Evolutionary conservation across 495 filamentous ascomycete species (phyloP), one percentile per base, ranked within the genome.

Genomic region (Podospora comata): DNA sequence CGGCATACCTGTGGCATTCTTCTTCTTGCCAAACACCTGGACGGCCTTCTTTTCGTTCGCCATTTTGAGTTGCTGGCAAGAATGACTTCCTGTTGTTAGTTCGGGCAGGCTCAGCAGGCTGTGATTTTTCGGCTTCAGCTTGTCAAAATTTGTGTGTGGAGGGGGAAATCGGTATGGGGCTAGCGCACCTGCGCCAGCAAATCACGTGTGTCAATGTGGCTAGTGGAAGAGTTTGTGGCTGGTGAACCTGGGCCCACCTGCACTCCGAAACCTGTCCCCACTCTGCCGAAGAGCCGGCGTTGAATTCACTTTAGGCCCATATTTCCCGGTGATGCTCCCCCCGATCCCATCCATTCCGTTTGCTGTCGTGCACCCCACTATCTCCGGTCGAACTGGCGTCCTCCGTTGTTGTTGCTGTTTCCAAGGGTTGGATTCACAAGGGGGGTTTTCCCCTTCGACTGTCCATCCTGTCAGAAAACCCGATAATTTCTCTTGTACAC

Each of bases 11-110:
- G 77, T 79, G 74, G 77, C 77, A 71, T 79, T 79, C 77, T 79
- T 79, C 77, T 79, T 79, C 77, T 79, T 79, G 72, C 77, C 77
- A 63, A 79, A 79, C 67, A 76, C 74, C 65, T 79, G 77, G 65
- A 79, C 77, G 70, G 75, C 75, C 69, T 79, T 74, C 69, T 67
- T 67, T 32, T 63, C 61, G 28, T 69, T 64, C 69, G 76, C 74
- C 77, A 79, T 79, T 69, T 76, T 79, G 75, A 67, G 53, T 60
- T 70, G 67, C 66, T 76, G 74, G 72, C 74, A 71, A 71, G 75
- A 77, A 69, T 67, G 39, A 65, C 74, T 75, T 74, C 72, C 69
- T 73, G 75, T 67, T 72, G 75, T 74, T 73, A 68, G 75, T 77
- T 71, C 68, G 60, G 32, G 61, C 58, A 58, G 72, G 67, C 72